Conservation (phyloP, 805 yeast genomes). For the Ogataea methanolica region DNA sequence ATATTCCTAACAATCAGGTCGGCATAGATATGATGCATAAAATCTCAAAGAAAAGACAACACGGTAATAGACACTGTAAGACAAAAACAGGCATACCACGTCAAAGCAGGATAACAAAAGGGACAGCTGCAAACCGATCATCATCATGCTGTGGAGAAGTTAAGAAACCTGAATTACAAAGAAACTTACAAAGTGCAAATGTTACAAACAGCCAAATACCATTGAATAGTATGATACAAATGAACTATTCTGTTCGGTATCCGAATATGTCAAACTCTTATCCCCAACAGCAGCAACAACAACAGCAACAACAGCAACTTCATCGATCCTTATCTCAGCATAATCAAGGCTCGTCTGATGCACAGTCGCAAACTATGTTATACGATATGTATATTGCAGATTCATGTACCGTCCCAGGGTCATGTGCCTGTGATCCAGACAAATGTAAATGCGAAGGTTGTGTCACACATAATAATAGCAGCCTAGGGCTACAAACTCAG, state of each 20-base stretch:
- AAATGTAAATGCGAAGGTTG: conserved; percentile 30
- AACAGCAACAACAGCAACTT: not conserved
- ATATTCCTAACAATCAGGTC: conserved; percentile 28
- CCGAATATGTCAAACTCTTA: not conserved
- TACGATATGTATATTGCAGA: conserved; percentile 31
- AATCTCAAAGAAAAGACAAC: conserved; percentile 14
- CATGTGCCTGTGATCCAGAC: conserved; percentile 30
- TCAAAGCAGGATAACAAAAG: not conserved
- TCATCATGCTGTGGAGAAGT: not conserved
- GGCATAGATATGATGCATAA: conserved; percentile 27
- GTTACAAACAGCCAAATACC: too few species aligned
- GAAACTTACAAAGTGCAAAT: not conserved
- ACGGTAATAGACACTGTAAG: conserved; percentile 15
- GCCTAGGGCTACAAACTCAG: too few species aligned
- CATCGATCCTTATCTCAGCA: not conserved
- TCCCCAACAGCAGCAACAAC: not conserved
- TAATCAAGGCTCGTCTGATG: not conserved
- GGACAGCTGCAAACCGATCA: not conserved
- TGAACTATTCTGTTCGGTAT: not conserved
- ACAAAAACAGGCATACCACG: not conserved
- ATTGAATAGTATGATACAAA: not conserved
- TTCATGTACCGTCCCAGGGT: conserved; percentile 31
- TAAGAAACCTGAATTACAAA: not conserved
- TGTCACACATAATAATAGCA: conserved; percentile 19
- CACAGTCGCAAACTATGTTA: conserved; percentile 2